Percentiles rank a stretch among this genome's conserved stretches.
Evolutionary conservation across 1,139 yeast genomes (phyloP).

Genomic region (Torulaspora pretoriensis): DNA sequence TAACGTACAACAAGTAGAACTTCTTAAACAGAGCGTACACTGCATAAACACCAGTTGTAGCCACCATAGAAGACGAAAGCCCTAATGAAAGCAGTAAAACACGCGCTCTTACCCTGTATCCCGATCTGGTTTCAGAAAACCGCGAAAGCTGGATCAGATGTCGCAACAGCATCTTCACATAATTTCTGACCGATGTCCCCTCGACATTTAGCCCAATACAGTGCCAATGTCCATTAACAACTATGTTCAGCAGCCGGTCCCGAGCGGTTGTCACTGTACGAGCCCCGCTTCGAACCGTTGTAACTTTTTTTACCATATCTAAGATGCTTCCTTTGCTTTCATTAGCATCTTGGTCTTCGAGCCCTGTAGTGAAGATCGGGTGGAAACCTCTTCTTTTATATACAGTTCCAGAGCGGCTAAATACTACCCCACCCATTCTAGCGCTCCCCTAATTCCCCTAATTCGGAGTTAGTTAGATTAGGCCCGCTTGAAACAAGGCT

Average conservation of each 20-base stretch:
- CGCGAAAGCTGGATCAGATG: constrained; percentile 24
- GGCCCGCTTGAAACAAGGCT: neutral
- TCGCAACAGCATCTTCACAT: constrained; percentile 19
- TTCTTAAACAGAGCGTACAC: constrained; percentile 10
- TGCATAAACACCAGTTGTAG: constrained; percentile 13
- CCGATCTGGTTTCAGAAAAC: constrained; percentile 21
- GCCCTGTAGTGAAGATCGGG: neutral
- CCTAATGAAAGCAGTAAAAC: constrained; percentile 21
- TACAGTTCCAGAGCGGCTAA: constrained; percentile 4
- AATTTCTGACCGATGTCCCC: constrained; percentile 18
- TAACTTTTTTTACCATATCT: constrained; percentile 3
- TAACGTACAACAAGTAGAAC: constrained; percentile 8
- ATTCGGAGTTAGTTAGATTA: neutral
- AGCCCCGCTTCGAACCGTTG: constrained; percentile 7
- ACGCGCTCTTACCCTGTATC: constrained; percentile 27
- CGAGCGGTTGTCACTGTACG: constrained; percentile 8
- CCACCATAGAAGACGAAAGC: constrained; percentile 12
- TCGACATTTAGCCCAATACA: constrained; percentile 25
- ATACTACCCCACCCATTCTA: constrained; percentile 3
- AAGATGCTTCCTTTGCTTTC: too few relatives aligned
- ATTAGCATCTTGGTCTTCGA: too few relatives aligned
- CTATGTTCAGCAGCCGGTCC: constrained; percentile 11
- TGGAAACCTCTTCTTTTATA: constrained; percentile 4
- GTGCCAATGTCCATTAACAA: constrained; percentile 16
- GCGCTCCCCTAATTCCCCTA: constrained; percentile 5